Evolutionary conservation across 2,329 filamentous ascomycete genomes (phyloP), one percentile per base, ranked within the genome.

Genomic region (Colletotrichum sp.): DNA sequence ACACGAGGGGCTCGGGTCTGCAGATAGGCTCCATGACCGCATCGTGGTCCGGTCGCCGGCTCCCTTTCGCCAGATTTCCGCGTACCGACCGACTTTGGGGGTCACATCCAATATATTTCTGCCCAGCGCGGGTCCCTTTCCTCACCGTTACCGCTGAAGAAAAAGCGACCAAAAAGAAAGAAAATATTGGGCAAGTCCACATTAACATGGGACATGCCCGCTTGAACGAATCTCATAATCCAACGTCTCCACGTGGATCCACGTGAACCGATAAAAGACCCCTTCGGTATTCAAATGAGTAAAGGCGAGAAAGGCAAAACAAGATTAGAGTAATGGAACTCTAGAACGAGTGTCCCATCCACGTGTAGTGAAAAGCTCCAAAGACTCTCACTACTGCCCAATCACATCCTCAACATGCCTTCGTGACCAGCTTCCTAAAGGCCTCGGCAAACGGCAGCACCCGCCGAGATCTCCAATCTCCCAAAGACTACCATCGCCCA

Each of bases 171-270:
- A 13, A 13, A 52, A 52, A 13, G 44, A 22, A 52, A 52, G 44
- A 22, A 30, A 63, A 63, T 25, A 36, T 34, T 36, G 59, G 44
- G n/a, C 44, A 52, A 52, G 27, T 59, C 27, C 22, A 28, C 55
- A 22, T 5, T n/a, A 36, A 34, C 59, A 63, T 7, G 44, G 59
- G 12, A 34, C n/a, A 32, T 36, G 59, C 36, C 63, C 34, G 27
- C 16, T 13, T 34, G 30, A 32, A 25, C 71, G 67, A 71, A 71
- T 71, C 39, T 59, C 25, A 27, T 44, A 52, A 68, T 59, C 25
- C 57, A 59, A 48, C 19, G 32, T 16, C 16, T 71, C 71, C 71
- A 74, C 71, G 71, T 74, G 71, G 71, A 65, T 71, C 59, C 71
- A 39, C 25, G 34, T 44, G 32, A 27, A 65, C 61, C 61, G 61